Conservation (phyloP, 139 green algal genomes). For the Chlorella sp. region DNA sequence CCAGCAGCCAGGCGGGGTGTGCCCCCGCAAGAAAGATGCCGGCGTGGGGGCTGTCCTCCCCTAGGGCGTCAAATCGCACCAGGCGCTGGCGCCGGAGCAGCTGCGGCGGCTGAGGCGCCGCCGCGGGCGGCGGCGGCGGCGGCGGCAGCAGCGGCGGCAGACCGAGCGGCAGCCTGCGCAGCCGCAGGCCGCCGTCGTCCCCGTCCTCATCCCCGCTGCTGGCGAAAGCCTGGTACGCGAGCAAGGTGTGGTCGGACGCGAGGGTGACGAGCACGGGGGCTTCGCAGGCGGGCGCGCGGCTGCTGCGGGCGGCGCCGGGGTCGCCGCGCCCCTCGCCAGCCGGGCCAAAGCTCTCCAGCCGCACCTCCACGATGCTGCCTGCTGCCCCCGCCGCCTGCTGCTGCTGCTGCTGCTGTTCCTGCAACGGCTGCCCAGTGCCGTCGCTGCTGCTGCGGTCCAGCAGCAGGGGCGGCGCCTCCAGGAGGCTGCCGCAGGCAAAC, state of each 20-base stretch:
- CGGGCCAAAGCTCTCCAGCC: constrained; percentile 50
- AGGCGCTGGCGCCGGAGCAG: constrained; percentile 17
- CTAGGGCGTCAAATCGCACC: constrained; percentile 48
- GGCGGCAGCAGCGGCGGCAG: constrained; percentile 3
- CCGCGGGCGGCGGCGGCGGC: not conserved
- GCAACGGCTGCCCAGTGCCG: not conserved
- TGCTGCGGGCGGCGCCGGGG: not conserved
- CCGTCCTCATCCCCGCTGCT: too few species aligned
- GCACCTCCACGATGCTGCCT: constrained; percentile 38
- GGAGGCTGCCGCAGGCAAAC: constrained; percentile 32
- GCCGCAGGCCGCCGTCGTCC: constrained; percentile 35
- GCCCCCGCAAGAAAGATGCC: constrained; percentile 52
- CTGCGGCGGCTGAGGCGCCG: not conserved
- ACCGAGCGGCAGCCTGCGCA: constrained; percentile 49
- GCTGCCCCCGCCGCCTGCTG: not conserved
- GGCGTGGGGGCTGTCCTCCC: constrained; percentile 33
- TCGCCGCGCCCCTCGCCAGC: not conserved
- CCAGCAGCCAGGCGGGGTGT: constrained; percentile 76
- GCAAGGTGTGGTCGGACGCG: constrained; percentile 57
- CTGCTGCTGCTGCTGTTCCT: not conserved
- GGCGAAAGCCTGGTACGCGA: constrained; percentile 68
- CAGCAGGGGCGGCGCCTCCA: constrained; percentile 30
- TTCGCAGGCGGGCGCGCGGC: constrained; percentile 29
- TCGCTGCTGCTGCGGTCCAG: not conserved
- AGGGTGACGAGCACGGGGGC: constrained; percentile 73